phyloP scores from a whole-genome alignment of 164 flowering plant genomes.

The Annona squamosa region DNA sequence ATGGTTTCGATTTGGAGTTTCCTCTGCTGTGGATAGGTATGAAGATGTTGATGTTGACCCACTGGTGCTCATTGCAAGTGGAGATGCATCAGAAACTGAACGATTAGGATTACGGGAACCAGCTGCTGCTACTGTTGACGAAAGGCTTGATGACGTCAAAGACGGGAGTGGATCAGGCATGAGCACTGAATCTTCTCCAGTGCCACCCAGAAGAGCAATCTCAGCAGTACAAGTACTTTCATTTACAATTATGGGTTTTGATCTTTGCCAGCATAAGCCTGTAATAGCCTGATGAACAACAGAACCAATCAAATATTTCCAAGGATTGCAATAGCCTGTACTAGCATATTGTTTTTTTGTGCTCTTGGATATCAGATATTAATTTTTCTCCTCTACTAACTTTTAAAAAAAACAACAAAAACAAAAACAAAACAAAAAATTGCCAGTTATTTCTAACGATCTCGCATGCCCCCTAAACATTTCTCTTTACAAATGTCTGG shows the following conservation, averaged over 20 bases:
- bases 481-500: too few species aligned
- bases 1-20: conserved; percentile 63
- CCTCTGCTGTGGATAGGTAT: conserved; percentile 42
- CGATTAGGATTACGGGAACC: conserved; percentile 46
- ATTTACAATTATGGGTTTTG: conserved; percentile 70
- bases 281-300: conserved; percentile 67
- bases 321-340: background rate
- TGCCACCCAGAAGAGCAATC: conserved; percentile 77
- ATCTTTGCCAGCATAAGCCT: conserved; percentile 97
- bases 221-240: conserved; percentile 74
- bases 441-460: too few species aligned
- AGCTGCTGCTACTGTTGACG: conserved; percentile 33
- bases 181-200: conserved; percentile 80
- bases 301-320: conserved; percentile 15
- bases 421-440: background rate
- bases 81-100: conserved; percentile 39
- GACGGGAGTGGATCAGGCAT: conserved; percentile 99
- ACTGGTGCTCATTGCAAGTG: conserved; percentile 28
- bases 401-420: background rate
- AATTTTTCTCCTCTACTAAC: too few species aligned
- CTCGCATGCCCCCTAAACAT: too few species aligned
- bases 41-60: conserved; percentile 33
- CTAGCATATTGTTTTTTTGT: too few species aligned
- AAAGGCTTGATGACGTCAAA: conserved; percentile 41
- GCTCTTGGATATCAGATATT: too few species aligned